Conservation (phyloP, 371 early-diverging fungal species). For the Mortierella polycephala region DNA sequence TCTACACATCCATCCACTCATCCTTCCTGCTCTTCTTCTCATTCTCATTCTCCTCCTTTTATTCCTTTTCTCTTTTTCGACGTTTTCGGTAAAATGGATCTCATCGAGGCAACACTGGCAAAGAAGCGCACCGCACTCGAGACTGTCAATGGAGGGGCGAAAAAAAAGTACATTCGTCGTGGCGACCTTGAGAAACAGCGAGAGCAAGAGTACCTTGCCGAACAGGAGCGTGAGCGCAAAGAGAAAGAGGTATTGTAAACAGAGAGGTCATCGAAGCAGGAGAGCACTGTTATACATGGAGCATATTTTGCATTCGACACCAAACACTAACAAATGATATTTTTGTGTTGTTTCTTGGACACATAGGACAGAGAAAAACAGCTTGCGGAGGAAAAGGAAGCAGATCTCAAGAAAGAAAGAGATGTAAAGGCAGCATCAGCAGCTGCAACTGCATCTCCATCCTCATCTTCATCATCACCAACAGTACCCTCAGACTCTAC, state of each 20-base stretch:
- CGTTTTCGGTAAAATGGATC: conserved; percentile 50
- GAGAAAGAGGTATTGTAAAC: conserved; percentile 70
- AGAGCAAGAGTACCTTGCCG: conserved; percentile 73
- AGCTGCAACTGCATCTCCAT: conserved; percentile 5
- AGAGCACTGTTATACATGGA: too few species aligned
- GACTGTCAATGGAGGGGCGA: conserved; percentile 45
- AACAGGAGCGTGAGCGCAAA: conserved; percentile 61
- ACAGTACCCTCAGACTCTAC: conserved; percentile 2
- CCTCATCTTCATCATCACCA: conserved; percentile 6
- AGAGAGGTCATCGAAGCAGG: too few species aligned
- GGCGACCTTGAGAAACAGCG: conserved; percentile 80
- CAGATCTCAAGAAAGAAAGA: conserved; percentile 32
- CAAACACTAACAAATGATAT: conserved; percentile 13
- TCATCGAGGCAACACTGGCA: conserved; percentile 35
- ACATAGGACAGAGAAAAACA: conserved; percentile 30
- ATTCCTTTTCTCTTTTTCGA: too few species aligned
- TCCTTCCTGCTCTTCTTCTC: too few species aligned
- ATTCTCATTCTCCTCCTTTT: too few species aligned
- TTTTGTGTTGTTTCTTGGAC: neutral
- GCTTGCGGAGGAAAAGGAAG: conserved; percentile 54
- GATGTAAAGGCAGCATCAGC: conserved; percentile 6
- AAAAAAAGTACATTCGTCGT: conserved; percentile 79
- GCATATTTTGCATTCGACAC: too few species aligned
- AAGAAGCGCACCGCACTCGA: conserved; percentile 51
- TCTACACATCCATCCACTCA: too few species aligned